phyloP scores from a whole-genome alignment of 31 red algal genomes.

The Odonthalia washingtoniensis region DNA sequence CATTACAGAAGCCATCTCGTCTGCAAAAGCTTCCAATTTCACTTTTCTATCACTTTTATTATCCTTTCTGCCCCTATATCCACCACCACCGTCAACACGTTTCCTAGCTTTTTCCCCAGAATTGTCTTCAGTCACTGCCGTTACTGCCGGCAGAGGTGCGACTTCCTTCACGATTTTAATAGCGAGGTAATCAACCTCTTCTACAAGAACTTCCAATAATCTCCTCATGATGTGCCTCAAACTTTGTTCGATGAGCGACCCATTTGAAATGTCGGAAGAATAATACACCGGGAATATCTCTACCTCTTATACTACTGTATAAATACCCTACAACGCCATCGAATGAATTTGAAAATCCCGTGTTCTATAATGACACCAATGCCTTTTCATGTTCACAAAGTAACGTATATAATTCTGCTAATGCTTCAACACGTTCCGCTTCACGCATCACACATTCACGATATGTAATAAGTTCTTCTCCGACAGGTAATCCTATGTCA shows the following conservation, averaged over 20 bases:
- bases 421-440: constrained; percentile 72
- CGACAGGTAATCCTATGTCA: constrained; percentile 49
- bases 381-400: constrained; percentile 68
- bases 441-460: constrained; percentile 56
- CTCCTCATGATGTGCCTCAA: constrained; percentile 53
- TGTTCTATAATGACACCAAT: constrained; percentile 67
- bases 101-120: constrained; percentile 3
- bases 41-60: neutral
- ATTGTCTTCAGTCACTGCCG: neutral
- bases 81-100: neutral
- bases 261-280: constrained; percentile 69
- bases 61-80: neutral
- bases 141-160: neutral
- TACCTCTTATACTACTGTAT: constrained; percentile 51
- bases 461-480: constrained; percentile 57
- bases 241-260: constrained; percentile 50
- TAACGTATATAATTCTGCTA: constrained; percentile 72
- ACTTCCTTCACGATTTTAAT: constrained; percentile 54
- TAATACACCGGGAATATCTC: constrained; percentile 51
- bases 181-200: constrained; percentile 64
- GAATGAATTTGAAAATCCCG: constrained; percentile 50
- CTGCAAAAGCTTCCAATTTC: constrained; percentile 35
- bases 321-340: constrained; percentile 69
- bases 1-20: constrained; percentile 58
- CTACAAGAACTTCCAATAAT: constrained; percentile 69